These are phyloP conservation scores for Cryptosporidium sp. DNA, from an alignment of 169 alveolate species.

Conservation along the genomic window DNA sequence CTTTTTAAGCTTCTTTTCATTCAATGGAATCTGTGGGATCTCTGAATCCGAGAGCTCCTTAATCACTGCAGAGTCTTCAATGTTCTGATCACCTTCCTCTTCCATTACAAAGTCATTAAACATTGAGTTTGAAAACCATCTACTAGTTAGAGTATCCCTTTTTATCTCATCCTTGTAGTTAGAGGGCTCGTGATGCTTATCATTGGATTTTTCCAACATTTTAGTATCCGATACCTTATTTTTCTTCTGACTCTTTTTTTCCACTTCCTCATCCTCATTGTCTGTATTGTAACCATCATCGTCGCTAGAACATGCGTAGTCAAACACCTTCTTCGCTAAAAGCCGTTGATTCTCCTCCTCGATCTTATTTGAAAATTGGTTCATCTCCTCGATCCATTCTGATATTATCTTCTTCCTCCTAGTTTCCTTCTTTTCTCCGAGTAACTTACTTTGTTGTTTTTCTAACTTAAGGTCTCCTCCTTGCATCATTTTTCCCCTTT, in stretches of 20 bases:
- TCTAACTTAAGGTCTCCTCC: slow-evolving; percentile 13
- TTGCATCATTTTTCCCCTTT: slow-evolving; percentile 43
- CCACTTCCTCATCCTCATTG: neutral
- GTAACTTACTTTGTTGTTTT: slow-evolving; percentile 25
- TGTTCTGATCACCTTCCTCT: neutral
- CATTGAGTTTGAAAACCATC: slow-evolving; percentile 74
- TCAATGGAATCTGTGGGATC: slow-evolving; percentile 66
- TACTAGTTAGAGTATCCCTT: slow-evolving; percentile 27
- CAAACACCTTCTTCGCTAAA: slow-evolving; percentile 77
- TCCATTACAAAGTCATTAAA: slow-evolving; percentile 49
- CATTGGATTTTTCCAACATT: neutral
- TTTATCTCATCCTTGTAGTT: slow-evolving; percentile 44
- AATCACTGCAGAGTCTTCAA: neutral
- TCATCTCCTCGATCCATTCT: slow-evolving; percentile 78
- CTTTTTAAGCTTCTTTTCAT: slow-evolving; percentile 75
- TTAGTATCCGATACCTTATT: slow-evolving; percentile 1
- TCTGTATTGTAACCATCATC: slow-evolving; percentile 59
- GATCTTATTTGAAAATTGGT: slow-evolving; percentile 77
- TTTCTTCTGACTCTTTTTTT: slow-evolving; percentile 12
- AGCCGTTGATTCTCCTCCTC: slow-evolving; percentile 76
- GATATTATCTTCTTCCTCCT: slow-evolving; percentile 80
- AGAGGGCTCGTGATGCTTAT: neutral
- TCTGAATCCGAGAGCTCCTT: slow-evolving; percentile 73
- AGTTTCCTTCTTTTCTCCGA: slow-evolving; percentile 71
- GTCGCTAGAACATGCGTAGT: slow-evolving; percentile 76